phyloP scores from a whole-genome alignment of 768 basidiomycete genomes.

The Lentinula sp. region DNA sequence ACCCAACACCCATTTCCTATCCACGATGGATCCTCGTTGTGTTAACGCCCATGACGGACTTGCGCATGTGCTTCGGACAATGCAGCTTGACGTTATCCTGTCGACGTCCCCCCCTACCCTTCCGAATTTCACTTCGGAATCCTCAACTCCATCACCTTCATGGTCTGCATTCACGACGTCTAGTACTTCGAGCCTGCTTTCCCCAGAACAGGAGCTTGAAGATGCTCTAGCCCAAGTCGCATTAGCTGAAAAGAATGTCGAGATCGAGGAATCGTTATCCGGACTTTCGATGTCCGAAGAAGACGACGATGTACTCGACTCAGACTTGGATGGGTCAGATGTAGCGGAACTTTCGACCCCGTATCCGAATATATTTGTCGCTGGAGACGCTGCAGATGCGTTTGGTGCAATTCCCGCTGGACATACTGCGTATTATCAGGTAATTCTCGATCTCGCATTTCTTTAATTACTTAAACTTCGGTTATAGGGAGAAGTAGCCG shows the following conservation, averaged over 20 bases:
- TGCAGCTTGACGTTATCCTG: constrained; percentile 37
- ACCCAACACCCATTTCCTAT: constrained; percentile 48
- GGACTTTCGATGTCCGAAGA: not conserved
- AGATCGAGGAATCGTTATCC: not conserved
- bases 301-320: not conserved
- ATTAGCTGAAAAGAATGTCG: not conserved
- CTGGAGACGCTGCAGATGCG: constrained; percentile 61
- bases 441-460: constrained; percentile 6
- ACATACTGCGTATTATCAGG: constrained; percentile 49
- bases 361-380: constrained; percentile 52
- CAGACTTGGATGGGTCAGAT: not conserved
- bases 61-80: constrained; percentile 40
- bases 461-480: not conserved
- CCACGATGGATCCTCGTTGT: constrained; percentile 31
- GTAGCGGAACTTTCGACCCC: constrained; percentile 18
- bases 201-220: not conserved
- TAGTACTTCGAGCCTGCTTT: not conserved
- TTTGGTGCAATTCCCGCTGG: constrained; percentile 61
- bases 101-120: not conserved
- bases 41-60: constrained; percentile 33
- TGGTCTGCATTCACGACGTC: not conserved
- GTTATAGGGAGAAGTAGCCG: constrained; percentile 40
- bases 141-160: not conserved
- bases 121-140: not conserved
- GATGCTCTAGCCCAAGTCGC: not conserved